Evolutionary conservation across 2,329 filamentous ascomycete species (phyloP), one percentile per base, ranked within the genome.

Genomic region (Penicillium crustosum): DNA sequence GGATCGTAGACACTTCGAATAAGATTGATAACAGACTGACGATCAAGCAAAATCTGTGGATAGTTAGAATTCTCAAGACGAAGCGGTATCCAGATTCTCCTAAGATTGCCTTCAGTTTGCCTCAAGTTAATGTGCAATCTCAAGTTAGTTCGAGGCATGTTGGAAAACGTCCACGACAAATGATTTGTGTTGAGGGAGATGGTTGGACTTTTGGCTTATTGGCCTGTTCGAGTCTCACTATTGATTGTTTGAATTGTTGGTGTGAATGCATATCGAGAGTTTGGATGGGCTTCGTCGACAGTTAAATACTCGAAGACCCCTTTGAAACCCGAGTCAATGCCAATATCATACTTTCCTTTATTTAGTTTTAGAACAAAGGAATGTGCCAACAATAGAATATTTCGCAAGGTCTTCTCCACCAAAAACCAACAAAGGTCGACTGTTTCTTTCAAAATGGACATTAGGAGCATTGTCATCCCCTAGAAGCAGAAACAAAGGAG

Each of bases 1-100:
- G 49, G 49, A n/a, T 52, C 49, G 21, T 52, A 52, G 36, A 52
- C 36, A 17, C 39, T 42, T 43, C 49, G 49, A 12, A 52, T n/a
- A 31, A 52, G 3, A n/a, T 31, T 12, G 13, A 43, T 27, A 8
- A 52, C 49, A 13, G 25, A 6, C 13, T 42, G 25, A 31, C 49
- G 38, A 25, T 52, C 49, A 29, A 31, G n/a, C 25, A 7, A n/a
- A 25, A 7, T 21, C 38, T 43, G 49, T 31, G 49, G 7, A 29
- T 23, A 1, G 5, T 52, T 2, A 13, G 15, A 5, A 29, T 33
- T 21, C 2, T 51, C 23, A 41, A 52, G 49, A 23, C 6, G 27
- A 23, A 52, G 38, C 6, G 38, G 27, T 3, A 5, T 8, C 49
- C 49, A 52, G 6, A 52, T 43, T 27, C 3, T 12, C n/a, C 4